Base-by-base conservation (phyloP, 768 basidiomycete species). In the Boletus sp. region DNA sequence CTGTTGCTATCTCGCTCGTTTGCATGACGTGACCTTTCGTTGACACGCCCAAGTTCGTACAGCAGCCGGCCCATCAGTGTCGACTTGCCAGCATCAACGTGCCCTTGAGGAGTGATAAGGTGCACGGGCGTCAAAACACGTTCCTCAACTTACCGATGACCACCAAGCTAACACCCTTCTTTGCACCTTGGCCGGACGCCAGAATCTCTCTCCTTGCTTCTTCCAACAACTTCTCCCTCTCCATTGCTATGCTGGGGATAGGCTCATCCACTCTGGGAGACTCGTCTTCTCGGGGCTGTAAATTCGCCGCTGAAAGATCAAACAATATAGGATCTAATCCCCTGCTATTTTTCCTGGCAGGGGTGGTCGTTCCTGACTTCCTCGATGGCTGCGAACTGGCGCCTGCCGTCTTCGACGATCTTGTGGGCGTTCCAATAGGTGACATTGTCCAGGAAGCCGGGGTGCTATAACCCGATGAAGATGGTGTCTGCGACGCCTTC, bases 51-150 rank as follows among this genome's bases (percentile, higher is more conserved):
- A 2, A 96, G 79, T 58, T 98, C 97, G 69, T 98, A 98, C 48
- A 98, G 65, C 54, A 99, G 64, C 51, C 96, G 79, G 2, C 97
- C 97, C 93, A 98, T 98, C 27, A 99, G 74, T 1, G 97, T 99
- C 5, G 94, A 97, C 71, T 99, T 99, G 25, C 97, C 97, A 17
- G 97, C 97, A 73, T 99, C 97, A 56, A 99, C 97, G 65, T 99
- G 97, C 37, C 97, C 96, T 98, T 61, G 44, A 41, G 43, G 33
- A 47, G 42, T 4, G 21, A 49, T 65, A 37, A 62, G 56, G 55
- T 27, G 54, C 44, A 45, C 48, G 25, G 41, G 34, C 32, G 11
- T 47, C 39, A 41, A 30, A 33, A 6, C 46, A 44, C 45, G 7
- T 48, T 50, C 37, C 37, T 51, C 33, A 15, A 47, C 75, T 60